Evolutionary conservation across 805 yeast genomes (phyloP).

Genomic region (Metschnikowia aberdeeniae): DNA sequence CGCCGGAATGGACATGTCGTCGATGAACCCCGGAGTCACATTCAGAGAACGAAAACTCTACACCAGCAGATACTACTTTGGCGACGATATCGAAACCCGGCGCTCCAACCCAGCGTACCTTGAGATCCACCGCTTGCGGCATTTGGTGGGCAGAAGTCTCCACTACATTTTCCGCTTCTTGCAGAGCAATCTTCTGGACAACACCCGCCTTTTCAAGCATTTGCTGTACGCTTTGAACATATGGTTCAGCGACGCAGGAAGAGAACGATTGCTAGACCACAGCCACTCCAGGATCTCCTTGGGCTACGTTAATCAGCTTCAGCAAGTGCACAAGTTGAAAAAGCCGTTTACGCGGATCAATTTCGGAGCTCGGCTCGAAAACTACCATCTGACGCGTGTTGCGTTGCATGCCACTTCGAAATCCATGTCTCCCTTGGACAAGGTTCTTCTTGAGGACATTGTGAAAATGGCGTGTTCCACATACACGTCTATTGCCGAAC

Average conservation of each 20-base stretch:
- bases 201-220: constrained; percentile 58
- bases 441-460: constrained; percentile 58
- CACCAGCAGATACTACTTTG: constrained; percentile 63
- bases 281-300: constrained; percentile 56
- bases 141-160: constrained; percentile 56
- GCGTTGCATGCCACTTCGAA: constrained; percentile 69
- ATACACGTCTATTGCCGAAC: constrained; percentile 62
- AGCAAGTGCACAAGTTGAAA: constrained; percentile 56
- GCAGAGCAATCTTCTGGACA: constrained; percentile 50
- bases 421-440: constrained; percentile 63
- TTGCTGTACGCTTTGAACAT: constrained; percentile 61
- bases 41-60: constrained; percentile 60
- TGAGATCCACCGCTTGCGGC: constrained; percentile 57
- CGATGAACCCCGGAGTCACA: constrained; percentile 51
- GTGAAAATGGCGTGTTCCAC: constrained; percentile 62
- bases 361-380: constrained; percentile 67
- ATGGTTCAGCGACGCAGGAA: constrained; percentile 80
- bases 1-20: constrained; percentile 40
- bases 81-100: constrained; percentile 46
- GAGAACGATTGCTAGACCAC: constrained; percentile 57
- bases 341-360: constrained; percentile 76
- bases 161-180: constrained; percentile 54
- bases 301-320: constrained; percentile 53
- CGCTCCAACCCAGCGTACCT: constrained; percentile 28
- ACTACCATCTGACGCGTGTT: constrained; percentile 72